Base-by-base conservation (phyloP, 164 flowering plant genomes). In the Vitis cinerea region DNA sequence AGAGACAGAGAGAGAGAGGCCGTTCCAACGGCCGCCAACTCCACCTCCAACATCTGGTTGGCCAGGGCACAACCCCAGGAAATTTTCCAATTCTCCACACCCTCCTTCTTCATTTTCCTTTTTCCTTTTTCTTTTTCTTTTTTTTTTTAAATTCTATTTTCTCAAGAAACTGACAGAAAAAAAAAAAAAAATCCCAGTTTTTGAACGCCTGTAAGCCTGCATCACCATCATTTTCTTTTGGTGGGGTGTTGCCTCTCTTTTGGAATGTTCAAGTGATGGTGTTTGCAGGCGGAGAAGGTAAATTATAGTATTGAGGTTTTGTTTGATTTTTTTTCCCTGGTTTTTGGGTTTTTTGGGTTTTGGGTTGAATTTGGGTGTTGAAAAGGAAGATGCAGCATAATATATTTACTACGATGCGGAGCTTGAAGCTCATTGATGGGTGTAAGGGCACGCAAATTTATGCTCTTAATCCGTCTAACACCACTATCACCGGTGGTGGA, bases 391-490 rank as follows among this genome's bases (percentile, higher is more conserved):
- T 87, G 89, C 89, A 85, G 72, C 71, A 84, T 15, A 82, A 82
- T 61, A 59, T 85, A 52, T 77, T 81, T 70, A 63, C 80, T 0
- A 70, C 83, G 61, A 86, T 88, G 84, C 87, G 89, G 23, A 78
- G 88, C 64, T 68, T 84, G 75, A 84, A 86, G 67, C 64, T 83
- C 12, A 76, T 80, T 7, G 88, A 88, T 44, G 86, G 89, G 13
- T 88, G 85, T 65, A 86, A 81, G 55, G 78, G 84, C 15, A 70
- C 87, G 5, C 88, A 84, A 53, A 75, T 86, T 3, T 80, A 75
- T 64, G 82, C 88, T 17, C 27, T 84, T 27, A 84, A 82, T 70
- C 71, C 85, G 1, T 50, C 73, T 0, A 6, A 73, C 17, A 14
- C 59, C 58, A 53, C 66, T 65, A 8, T 68, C 71, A 62, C 61